phyloP scores from a whole-genome alignment of 1,284 basidiomycete species.

The Heterobasidion parviporum region DNA sequence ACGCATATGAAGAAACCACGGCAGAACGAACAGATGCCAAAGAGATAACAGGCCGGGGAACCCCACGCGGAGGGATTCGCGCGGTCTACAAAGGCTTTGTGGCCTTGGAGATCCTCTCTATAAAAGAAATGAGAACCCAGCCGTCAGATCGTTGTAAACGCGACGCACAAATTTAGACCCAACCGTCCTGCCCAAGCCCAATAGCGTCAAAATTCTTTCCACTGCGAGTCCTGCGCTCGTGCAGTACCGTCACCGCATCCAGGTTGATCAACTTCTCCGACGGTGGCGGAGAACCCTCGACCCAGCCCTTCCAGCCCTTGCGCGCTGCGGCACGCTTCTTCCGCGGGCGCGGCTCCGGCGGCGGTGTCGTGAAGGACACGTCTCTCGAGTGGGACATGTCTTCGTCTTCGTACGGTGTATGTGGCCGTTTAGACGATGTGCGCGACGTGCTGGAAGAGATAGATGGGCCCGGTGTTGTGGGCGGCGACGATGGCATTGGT shows the following conservation, averaged over 20 bases:
- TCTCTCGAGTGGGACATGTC: slow-evolving; percentile 23
- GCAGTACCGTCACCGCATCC: slow-evolving; percentile 49
- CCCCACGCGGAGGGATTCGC: neutral
- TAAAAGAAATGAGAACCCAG: neutral
- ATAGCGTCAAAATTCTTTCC: slow-evolving; percentile 78
- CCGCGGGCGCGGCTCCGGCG: slow-evolving; percentile 25
- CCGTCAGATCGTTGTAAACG: neutral
- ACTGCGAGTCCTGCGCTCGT: slow-evolving; percentile 64
- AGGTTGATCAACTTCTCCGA: slow-evolving; percentile 75
- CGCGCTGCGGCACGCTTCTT: slow-evolving; percentile 65
- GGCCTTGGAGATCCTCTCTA: neutral
- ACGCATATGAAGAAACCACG: neutral
- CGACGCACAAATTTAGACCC: slow-evolving; percentile 26
- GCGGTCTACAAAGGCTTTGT: neutral
- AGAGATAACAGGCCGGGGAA: neutral
- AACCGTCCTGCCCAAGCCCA: slow-evolving; percentile 42
- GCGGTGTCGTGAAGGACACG: slow-evolving; percentile 20
- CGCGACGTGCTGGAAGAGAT: slow-evolving; percentile 63
- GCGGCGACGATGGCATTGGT: slow-evolving; percentile 54
- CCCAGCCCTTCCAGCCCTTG: slow-evolving; percentile 84
- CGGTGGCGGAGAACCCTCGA: slow-evolving; percentile 72
- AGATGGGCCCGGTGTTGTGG: slow-evolving; percentile 65
- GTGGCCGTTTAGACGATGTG: slow-evolving; percentile 71
- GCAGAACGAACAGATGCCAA: neutral
- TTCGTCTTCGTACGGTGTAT: slow-evolving; percentile 49